Base-by-base conservation (phyloP, 768 basidiomycete species). In the Agaricus blazei region DNA sequence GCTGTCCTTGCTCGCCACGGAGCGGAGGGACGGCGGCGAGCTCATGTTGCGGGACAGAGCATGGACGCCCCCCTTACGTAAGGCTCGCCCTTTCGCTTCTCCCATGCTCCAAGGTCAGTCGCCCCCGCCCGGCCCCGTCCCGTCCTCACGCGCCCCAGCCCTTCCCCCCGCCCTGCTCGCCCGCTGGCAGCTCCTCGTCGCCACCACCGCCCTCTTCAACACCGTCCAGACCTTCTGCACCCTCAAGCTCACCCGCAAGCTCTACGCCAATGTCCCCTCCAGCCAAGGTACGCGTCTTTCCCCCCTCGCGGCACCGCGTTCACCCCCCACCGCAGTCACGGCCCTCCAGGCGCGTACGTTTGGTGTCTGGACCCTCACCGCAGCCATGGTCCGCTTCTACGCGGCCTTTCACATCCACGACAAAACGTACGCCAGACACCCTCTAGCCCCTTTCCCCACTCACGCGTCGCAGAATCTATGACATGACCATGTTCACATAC, bases 361-460 rank as follows among this genome's bases (percentile, higher is more conserved):
- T 66, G 95, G 82, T 1, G 78, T 83, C 1, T 99, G 96, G 96
- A 98, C 95, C 0, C 68, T 96, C 49, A 86, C 88, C 4, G 83
- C 92, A 7, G 91, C 90, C 24, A 72, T 88, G 45, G 84, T 98
- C 48, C 85, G 96, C 36, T 73, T 78, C 47, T 94, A 94, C 62
- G 90, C 93, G 9, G 93, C 96, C 5, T 98, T 94, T 71, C 77
- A 98, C 66, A 89, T 98, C 61, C 74, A 85, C 56, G 77, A 84
- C 65, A 91, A 91, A 72, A 74, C 78, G 96, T 95, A 65, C 60
- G 85, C 74, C 29, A 27, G 38, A 38, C 57, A 47, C 23, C 14
- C 5, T 7, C 23, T 49, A 34, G 34, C 31, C 34, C 19, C 34
- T 19, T 31, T 7, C 19, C 3, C 34, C n/a, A 23, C 34, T 7